phyloP scores from a whole-genome alignment of 805 yeast genomes.

The Phaffomyces antillensis region DNA sequence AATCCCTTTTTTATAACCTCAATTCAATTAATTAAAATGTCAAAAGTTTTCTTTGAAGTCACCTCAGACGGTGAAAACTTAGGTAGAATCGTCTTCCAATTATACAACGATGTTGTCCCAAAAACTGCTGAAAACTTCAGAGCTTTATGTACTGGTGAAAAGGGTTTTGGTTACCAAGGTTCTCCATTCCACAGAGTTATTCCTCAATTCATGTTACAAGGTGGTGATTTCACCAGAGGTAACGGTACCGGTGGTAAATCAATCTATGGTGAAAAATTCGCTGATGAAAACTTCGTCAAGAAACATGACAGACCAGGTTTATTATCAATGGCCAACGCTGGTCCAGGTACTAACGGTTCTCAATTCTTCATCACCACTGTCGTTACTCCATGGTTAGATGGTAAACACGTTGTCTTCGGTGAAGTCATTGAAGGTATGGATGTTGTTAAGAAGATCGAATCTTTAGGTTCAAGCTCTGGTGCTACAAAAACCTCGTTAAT shows the following conservation, averaged over 20 bases:
- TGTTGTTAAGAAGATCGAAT: constrained; percentile 9
- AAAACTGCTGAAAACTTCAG: constrained; percentile 12
- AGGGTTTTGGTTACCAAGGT: constrained; percentile 10
- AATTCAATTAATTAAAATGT: constrained; percentile 31
- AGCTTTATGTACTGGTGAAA: constrained; percentile 12
- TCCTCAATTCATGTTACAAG: constrained; percentile 63
- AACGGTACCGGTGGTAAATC: constrained; percentile 72
- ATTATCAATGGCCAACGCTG: constrained; percentile 77
- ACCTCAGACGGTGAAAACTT: constrained; percentile 66
- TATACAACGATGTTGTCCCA: constrained; percentile 60
- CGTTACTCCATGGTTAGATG: constrained; percentile 84
- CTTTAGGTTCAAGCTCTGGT: constrained; percentile 11
- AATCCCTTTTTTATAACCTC: neutral
- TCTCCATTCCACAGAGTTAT: constrained; percentile 14
- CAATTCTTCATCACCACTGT: constrained; percentile 95
- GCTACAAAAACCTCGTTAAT: constrained; percentile 7
- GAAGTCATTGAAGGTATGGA: constrained; percentile 42
- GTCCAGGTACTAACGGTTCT: constrained; percentile 80
- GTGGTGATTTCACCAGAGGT: constrained; percentile 71
- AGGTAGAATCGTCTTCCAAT: constrained; percentile 82
- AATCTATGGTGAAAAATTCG: constrained; percentile 60
- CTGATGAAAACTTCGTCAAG: constrained; percentile 60
- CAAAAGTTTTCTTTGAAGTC: constrained; percentile 75
- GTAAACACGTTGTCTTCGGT: constrained; percentile 92
- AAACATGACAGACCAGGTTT: constrained; percentile 66